A percentile compares a stretch with the other conserved stretches of the same genome.
phyloP scores from a whole-genome alignment of 1,139 yeast genomes.

The Taiozyma sp. region DNA sequence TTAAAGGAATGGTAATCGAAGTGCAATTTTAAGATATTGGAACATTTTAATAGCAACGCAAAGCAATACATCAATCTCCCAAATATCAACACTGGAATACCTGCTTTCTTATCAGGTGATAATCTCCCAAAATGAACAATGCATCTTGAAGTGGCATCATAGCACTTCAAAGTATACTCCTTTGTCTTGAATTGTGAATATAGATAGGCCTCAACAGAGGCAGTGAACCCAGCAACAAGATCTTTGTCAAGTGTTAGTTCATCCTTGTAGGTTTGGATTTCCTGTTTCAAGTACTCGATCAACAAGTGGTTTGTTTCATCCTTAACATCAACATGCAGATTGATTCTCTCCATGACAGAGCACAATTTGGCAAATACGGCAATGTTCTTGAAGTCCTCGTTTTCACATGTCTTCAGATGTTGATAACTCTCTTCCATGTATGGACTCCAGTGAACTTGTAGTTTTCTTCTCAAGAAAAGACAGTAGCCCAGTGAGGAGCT shows the following conservation, averaged over 20 bases:
- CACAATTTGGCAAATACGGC: conserved; percentile 59
- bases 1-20: conserved; percentile 13
- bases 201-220: conserved; percentile 67
- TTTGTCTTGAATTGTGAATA: conserved; percentile 64
- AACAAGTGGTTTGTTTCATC: conserved; percentile 28
- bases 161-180: conserved; percentile 41
- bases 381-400: conserved; percentile 33
- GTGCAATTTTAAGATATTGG: conserved; percentile 16
- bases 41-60: conserved; percentile 20
- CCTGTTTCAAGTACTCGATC: conserved; percentile 38
- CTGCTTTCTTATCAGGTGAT: conserved; percentile 39
- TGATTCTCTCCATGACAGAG: conserved; percentile 58
- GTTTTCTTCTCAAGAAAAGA: conserved; percentile 45
- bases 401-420: conserved; percentile 35
- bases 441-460: conserved; percentile 44
- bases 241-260: conserved; percentile 16
- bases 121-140: conserved; percentile 43
- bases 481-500: conserved; percentile 47
- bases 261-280: conserved; percentile 31
- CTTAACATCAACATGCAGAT: conserved; percentile 41
- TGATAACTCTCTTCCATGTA: conserved; percentile 56
- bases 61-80: conserved; percentile 59
- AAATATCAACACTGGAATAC: conserved; percentile 56
- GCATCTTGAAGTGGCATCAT: conserved; percentile 49
- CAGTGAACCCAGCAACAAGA: conserved; percentile 33